Conservation (phyloP, 1,284 basidiomycete genomes). For the Schizophyllum amplum region DNA sequence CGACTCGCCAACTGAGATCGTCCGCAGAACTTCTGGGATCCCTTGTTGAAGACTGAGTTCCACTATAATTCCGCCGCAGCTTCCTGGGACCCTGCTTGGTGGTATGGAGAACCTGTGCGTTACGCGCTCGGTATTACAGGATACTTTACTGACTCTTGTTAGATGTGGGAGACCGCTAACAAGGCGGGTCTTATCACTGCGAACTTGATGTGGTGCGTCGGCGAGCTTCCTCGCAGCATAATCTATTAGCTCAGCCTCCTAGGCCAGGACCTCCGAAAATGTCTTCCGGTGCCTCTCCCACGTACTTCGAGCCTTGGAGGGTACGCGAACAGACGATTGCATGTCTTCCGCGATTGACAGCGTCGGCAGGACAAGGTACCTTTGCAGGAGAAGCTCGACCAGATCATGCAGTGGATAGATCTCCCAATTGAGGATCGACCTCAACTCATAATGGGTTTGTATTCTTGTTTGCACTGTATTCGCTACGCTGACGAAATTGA, state of each 20-base stretch:
- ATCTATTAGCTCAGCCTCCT: background rate
- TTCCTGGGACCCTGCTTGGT: constrained; percentile 69
- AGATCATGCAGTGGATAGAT: constrained; percentile 75
- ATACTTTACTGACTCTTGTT: constrained; percentile 1
- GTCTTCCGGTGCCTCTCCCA: constrained; percentile 52
- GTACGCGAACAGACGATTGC: constrained; percentile 26
- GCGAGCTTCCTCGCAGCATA: background rate
- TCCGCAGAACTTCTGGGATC: constrained; percentile 80
- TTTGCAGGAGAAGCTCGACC: constrained; percentile 59
- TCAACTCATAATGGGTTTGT: constrained; percentile 68
- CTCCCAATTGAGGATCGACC: constrained; percentile 61
- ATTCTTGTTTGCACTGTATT: background rate
- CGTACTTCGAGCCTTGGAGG: constrained; percentile 72
- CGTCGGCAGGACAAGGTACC: constrained; percentile 47
- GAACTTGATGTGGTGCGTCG: constrained; percentile 81
- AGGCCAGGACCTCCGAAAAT: constrained; percentile 82
- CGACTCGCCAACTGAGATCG: background rate
- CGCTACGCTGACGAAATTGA: constrained; percentile 4
- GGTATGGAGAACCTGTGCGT: constrained; percentile 81
- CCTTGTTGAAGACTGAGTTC: constrained; percentile 51
- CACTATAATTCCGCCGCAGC: constrained; percentile 57
- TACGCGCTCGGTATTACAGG: background rate
- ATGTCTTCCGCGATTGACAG: background rate
- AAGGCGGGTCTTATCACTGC: constrained; percentile 70
- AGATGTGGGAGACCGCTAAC: constrained; percentile 87